These are phyloP conservation scores for Pleomassaria siparia DNA, from an alignment of 2,329 filamentous ascomycete species.

Conservation along the genomic window DNA sequence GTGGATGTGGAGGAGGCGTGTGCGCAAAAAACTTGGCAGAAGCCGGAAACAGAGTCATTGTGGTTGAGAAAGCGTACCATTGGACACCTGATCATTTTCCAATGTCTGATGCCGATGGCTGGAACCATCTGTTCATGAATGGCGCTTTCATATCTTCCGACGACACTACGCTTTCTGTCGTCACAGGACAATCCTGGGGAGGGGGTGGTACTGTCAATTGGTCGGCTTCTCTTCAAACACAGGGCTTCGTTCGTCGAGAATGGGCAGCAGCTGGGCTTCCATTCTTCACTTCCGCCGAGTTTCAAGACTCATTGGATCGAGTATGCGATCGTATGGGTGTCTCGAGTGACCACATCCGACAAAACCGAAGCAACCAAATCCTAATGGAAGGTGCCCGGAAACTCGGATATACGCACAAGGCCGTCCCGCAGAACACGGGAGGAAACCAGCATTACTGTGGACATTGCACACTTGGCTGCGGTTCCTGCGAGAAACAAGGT, in stretches of 20 bases:
- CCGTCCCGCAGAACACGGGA: constrained; percentile 78
- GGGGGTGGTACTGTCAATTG: constrained; percentile 90
- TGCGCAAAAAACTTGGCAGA: constrained; percentile 78
- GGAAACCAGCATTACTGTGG: constrained; percentile 73
- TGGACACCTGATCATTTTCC: constrained; percentile 72
- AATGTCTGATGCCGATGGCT: constrained; percentile 66
- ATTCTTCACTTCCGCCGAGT: constrained; percentile 73
- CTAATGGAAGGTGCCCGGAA: constrained; percentile 75
- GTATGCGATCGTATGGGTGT: constrained; percentile 81
- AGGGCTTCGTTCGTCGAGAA: constrained; percentile 74
- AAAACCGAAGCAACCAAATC: constrained; percentile 71
- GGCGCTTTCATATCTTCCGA: constrained; percentile 60
- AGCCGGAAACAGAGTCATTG: constrained; percentile 72
- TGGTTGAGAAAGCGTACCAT: constrained; percentile 81
- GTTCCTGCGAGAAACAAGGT: constrained; percentile 73
- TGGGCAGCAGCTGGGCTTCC: constrained; percentile 73
- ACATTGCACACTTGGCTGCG: constrained; percentile 62
- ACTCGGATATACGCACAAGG: constrained; percentile 69
- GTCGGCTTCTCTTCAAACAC: constrained; percentile 68
- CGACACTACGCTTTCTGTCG: constrained; percentile 55
- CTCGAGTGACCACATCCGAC: constrained; percentile 63
- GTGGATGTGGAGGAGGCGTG: constrained; percentile 82
- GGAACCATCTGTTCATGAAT: constrained; percentile 68
- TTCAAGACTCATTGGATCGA: constrained; percentile 75
- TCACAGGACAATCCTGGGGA: constrained; percentile 75